phyloP scores from a whole-genome alignment of 2,329 filamentous ascomycete genomes.

The Aureobasidium musti region DNA sequence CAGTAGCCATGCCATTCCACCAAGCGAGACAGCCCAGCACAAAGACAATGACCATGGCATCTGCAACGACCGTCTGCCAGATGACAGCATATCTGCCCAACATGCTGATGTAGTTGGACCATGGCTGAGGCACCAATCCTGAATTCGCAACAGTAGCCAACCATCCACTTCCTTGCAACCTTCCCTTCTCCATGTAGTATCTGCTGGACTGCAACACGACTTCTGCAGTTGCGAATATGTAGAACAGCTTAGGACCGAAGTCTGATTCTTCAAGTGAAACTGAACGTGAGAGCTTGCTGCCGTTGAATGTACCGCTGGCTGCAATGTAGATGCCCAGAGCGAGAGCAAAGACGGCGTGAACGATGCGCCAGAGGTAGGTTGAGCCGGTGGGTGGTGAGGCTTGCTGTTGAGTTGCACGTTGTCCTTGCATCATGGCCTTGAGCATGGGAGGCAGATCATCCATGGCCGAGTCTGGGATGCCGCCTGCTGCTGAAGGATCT shows the following conservation, averaged over 20 bases:
- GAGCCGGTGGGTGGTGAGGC: constrained; percentile 44
- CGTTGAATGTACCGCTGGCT: constrained; percentile 67
- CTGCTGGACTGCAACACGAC: constrained; percentile 69
- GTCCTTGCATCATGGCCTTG: constrained; percentile 49
- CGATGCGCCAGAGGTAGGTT: constrained; percentile 66
- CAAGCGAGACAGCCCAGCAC: constrained; percentile 63
- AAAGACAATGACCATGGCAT: constrained; percentile 76
- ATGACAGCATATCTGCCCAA: constrained; percentile 68
- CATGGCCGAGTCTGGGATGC: constrained; percentile 44
- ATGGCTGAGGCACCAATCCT: constrained; percentile 64
- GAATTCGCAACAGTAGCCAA: constrained; percentile 61
- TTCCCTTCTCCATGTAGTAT: constrained; percentile 67
- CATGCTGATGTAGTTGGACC: constrained; percentile 62
- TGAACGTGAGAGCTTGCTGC: constrained; percentile 61
- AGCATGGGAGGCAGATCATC: constrained; percentile 50
- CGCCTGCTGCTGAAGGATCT: constrained; percentile 39
- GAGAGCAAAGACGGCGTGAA: constrained; percentile 72
- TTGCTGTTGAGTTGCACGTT: constrained; percentile 43
- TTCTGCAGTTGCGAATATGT: constrained; percentile 77
- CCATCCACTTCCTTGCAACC: constrained; percentile 60
- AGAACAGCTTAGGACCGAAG: constrained; percentile 64
- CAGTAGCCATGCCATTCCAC: constrained; percentile 46
- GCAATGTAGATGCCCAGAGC: constrained; percentile 70
- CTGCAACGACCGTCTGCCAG: constrained; percentile 68
- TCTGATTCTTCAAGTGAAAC: constrained; percentile 42